Conservation (phyloP, 495 filamentous ascomycete genomes). For the Xylaria grammica region DNA sequence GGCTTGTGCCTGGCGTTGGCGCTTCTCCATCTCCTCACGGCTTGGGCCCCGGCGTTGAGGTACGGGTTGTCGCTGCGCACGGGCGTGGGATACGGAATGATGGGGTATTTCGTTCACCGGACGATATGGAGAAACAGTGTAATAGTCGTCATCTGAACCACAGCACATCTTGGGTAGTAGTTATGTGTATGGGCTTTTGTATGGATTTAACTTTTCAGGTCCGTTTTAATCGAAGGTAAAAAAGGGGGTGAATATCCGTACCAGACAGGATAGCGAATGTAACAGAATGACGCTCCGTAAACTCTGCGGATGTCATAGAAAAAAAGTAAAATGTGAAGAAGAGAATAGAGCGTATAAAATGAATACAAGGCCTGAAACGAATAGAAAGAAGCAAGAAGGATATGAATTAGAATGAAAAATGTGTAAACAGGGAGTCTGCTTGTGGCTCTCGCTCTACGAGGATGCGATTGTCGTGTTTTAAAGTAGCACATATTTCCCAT, state of each 20-base stretch:
- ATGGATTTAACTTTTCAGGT: neutral
- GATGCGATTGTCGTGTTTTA: slow-evolving; percentile 6
- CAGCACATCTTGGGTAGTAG: slow-evolving; percentile 20
- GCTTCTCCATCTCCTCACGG: slow-evolving; percentile 10
- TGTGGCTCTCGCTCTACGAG: neutral
- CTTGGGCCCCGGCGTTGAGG: neutral
- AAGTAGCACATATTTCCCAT: slow-evolving; percentile 17
- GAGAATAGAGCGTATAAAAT: too few relatives aligned
- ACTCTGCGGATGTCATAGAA: neutral
- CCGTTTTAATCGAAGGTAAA: neutral
- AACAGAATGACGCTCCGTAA: neutral
- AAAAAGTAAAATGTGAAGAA: too few relatives aligned
- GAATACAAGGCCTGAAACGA: too few relatives aligned
- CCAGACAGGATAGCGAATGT: slow-evolving; percentile 14
- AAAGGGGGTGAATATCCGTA: slow-evolving; percentile 12
- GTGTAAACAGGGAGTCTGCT: neutral
- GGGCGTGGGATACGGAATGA: neutral
- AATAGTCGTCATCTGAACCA: slow-evolving; percentile 11
- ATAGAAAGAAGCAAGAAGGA: neutral
- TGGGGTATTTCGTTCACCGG: neutral
- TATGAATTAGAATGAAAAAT: neutral
- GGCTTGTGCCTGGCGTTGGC: slow-evolving; percentile 13
- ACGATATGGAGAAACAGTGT: neutral
- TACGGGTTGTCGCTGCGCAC: neutral
- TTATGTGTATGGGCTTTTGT: neutral